Evolutionary conservation across 1,284 basidiomycete genomes (phyloP).

Genomic region (Sporisorium exsertum): DNA sequence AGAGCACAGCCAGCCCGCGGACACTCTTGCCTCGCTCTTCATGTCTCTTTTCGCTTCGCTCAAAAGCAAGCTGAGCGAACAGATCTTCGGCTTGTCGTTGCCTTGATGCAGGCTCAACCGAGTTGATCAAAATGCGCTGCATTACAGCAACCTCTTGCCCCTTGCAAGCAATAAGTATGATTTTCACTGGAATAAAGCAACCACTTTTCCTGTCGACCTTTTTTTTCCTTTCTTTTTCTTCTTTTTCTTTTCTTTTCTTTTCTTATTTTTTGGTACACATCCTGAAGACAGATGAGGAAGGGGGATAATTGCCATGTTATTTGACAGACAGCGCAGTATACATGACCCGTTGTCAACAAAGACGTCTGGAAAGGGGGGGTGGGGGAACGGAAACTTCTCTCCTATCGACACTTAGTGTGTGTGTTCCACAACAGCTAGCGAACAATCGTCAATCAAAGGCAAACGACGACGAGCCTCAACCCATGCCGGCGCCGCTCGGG

Average conservation of each 20-base stretch:
- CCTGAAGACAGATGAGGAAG: too few relatives aligned
- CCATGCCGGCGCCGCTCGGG: slow-evolving; percentile 47
- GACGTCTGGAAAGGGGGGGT: too few relatives aligned
- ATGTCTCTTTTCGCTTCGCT: not conserved
- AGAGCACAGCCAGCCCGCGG: not conserved
- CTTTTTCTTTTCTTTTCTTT: too few relatives aligned
- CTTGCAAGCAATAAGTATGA: not conserved
- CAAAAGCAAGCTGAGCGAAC: not conserved
- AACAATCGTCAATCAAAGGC: not conserved
- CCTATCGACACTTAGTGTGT: not conserved
- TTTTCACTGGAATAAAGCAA: too few relatives aligned
- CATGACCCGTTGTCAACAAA: not conserved
- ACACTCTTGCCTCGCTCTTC: not conserved
- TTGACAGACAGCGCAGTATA: not conserved
- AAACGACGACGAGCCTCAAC: slow-evolving; percentile 10
- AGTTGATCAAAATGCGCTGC: not conserved
- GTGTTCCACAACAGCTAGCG: not conserved
- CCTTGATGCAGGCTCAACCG: not conserved
- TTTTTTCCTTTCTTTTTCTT: too few relatives aligned
- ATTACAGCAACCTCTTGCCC: not conserved
- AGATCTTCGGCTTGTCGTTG: not conserved
- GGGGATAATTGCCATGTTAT: not conserved
- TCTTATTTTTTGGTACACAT: too few relatives aligned
- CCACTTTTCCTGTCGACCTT: not conserved
- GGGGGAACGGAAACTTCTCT: not conserved